Evolutionary conservation across 192 early-diverging fungal genomes (phyloP).

Genomic region (Coemansia sp.): DNA sequence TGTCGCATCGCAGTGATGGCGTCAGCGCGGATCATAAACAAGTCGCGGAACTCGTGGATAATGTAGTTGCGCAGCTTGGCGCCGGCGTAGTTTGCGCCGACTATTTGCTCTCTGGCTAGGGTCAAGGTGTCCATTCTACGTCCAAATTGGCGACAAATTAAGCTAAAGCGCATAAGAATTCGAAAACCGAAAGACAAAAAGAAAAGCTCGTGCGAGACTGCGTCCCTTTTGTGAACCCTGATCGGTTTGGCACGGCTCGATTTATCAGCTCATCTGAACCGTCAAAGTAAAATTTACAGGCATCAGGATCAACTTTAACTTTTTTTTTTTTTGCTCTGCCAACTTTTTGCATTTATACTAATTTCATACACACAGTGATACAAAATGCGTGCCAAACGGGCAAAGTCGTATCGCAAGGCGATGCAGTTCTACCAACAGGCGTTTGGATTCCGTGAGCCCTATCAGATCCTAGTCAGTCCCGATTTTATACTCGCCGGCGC

Average conservation of each 20-base stretch:
- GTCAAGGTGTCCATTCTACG: neutral
- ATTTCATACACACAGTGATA: neutral
- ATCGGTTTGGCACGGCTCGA: neutral
- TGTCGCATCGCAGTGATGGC: conserved; percentile 26
- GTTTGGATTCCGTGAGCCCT: conserved; percentile 92
- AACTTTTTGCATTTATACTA: neutral
- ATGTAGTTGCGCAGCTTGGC: conserved; percentile 38
- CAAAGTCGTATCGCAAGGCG: conserved; percentile 75
- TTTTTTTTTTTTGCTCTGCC: neutral
- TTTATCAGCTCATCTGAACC: conserved; percentile 1
- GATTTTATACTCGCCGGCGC: conserved; percentile 75
- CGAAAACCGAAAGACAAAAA: neutral
- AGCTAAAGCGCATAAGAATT: neutral
- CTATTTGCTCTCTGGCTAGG: conserved; percentile 5
- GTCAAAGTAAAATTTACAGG: neutral
- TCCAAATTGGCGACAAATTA: neutral
- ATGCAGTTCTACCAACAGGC: conserved; percentile 80
- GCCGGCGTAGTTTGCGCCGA: conserved; percentile 8
- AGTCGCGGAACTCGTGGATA: conserved; percentile 31
- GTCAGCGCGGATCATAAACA: conserved; percentile 27
- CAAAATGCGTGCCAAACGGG: conserved; percentile 80
- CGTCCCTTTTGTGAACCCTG: neutral
- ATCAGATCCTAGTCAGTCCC: conserved; percentile 84
- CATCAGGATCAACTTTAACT: neutral
- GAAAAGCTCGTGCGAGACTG: neutral